A percentile compares a stretch with the other conserved stretches of the same genome.
Evolutionary conservation across 2,329 filamentous ascomycete genomes (phyloP).

Genomic region (Ceratocystis ficicola): DNA sequence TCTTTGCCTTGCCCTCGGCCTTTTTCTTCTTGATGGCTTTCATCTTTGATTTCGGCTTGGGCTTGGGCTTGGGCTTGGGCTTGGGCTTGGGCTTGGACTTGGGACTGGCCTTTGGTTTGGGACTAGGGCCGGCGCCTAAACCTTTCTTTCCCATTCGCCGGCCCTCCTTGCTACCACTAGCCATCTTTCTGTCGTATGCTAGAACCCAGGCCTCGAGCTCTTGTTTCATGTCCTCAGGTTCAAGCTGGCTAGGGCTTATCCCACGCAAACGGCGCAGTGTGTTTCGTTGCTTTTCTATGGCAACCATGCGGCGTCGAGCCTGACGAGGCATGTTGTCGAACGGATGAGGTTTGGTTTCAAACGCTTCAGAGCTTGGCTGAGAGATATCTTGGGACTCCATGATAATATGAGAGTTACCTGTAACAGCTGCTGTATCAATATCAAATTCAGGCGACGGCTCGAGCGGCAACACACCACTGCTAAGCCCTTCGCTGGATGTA

Average conservation of each 20-base stretch:
- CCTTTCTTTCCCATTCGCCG: background rate
- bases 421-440: constrained; percentile 8
- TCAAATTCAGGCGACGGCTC: constrained; percentile 5
- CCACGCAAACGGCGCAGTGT: constrained; percentile 9
- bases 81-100: background rate
- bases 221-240: constrained; percentile 13
- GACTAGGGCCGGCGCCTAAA: background rate
- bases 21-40: background rate
- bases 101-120: background rate
- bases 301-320: constrained; percentile 14
- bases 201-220: constrained; percentile 15
- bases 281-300: constrained; percentile 16
- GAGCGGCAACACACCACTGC: background rate
- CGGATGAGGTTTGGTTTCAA: background rate
- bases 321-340: constrained; percentile 9
- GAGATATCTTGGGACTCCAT: background rate
- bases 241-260: background rate
- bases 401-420: constrained; percentile 8
- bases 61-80: background rate
- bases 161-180: background rate
- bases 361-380: background rate
- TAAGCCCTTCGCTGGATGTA: background rate
- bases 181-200: constrained; percentile 11
- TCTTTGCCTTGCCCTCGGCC: background rate
- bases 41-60: background rate